These are phyloP conservation scores for Curvularia lunata DNA, from an alignment of 2,329 filamentous ascomycete genomes.

Conservation along the genomic window DNA sequence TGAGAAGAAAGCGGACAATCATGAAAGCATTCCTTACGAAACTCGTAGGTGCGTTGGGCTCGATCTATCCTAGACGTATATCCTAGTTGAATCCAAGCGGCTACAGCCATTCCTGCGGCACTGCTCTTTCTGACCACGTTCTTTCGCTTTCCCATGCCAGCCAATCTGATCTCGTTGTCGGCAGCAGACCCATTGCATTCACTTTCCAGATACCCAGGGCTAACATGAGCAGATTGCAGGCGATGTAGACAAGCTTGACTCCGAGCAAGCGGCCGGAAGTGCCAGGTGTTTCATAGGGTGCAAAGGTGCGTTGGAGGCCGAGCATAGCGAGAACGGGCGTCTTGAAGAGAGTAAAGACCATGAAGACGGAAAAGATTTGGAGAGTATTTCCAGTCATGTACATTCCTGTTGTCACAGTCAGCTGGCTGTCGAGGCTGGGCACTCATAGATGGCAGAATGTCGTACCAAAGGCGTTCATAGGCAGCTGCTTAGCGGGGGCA, in stretches of 20 bases:
- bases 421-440: conserved; percentile 5
- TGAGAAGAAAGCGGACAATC: no score
- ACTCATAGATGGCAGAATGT: neutral
- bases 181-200: conserved; percentile 92
- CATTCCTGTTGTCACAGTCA: conserved; percentile 64
- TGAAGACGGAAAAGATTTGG: conserved; percentile 99
- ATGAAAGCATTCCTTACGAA: neutral
- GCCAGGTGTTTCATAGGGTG: conserved; percentile 83
- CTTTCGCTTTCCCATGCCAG: conserved; percentile 89
- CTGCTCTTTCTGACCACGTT: conserved; percentile 47
- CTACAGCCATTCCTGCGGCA: conserved; percentile 47
- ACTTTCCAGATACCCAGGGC: conserved; percentile 94
- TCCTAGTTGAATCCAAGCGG: neutral
- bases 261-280: conserved; percentile 75
- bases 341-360: conserved; percentile 99
- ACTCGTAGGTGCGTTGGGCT: neutral
- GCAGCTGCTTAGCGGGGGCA: conserved; percentile 88
- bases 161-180: conserved; percentile 98
- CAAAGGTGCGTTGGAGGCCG: conserved; percentile 84
- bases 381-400: conserved; percentile 99
- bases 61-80: neutral
- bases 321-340: conserved; percentile 86
- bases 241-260: conserved; percentile 86
- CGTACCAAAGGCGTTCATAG: conserved; percentile 93
- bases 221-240: conserved; percentile 83